Evolutionary conservation across 768 basidiomycete genomes (phyloP), one percentile per base, ranked within the genome.

Genomic region (Hypsizygus marmoreus): DNA sequence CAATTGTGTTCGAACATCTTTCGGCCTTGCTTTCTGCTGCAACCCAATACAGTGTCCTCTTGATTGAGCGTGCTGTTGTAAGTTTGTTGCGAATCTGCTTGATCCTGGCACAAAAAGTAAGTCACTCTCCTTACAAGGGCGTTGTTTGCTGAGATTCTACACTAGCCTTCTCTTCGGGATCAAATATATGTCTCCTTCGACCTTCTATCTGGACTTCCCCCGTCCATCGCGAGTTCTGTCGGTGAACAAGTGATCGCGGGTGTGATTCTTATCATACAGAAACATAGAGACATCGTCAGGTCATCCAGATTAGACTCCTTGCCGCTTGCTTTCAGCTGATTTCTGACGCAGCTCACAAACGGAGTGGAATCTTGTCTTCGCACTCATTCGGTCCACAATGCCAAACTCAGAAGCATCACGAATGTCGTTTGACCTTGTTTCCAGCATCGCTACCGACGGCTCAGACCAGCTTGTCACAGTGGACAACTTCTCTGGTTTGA

Each of bases 141-240:
- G 14, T 13, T 17, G 25, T 17, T 36, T 35, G 7, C 45, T 63
- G 16, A 51, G 41, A 19, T 49, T 13, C 40, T 6, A 3, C 47
- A 41, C 11, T 56, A 95, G 91, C 79, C 87, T 36, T 75, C 80
- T 12, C 73, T 97, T 39, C 85, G 92, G 12, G 97, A 98, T 62
- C 97, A 98, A 66, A 77, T 97, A 9, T 98, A 94, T 66, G 77
- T 97, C 37, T 92, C 95, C 0, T 84, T 99, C 48, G 95, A 99
- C 62, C 74, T 93, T 20, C 75, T 99, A 14, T 83, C 91, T 4
- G 82, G 87, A 28, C 69, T 98, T 8, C 90, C 95, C 1, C 70
- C 82, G 1, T 59, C 70, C 1, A 81, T 95, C n/a, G 78, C 91
- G 14, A 87, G 77, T 53, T 82, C 89, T 1, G 89, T 97, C 6